Conservation (phyloP, 2,329 filamentous ascomycete genomes). For the Fusarium metavorans region DNA sequence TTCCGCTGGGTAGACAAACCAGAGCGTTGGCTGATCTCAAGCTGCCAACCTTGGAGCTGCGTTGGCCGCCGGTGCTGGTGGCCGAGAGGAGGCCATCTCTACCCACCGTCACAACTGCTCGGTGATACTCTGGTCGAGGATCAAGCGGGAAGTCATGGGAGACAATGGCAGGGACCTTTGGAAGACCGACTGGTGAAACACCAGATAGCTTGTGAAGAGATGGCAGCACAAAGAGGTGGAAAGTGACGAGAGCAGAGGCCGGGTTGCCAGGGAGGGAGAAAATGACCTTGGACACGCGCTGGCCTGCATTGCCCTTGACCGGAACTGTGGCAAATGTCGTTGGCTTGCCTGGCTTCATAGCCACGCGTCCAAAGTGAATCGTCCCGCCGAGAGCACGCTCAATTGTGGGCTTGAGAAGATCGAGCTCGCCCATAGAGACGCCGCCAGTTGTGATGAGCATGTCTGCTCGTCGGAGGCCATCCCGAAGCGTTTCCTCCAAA, state of each 20-base stretch:
- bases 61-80: conserved; percentile 87
- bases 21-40: conserved; percentile 90
- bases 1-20: conserved; percentile 77
- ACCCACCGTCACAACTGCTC: conserved; percentile 77
- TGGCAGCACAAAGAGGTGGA: conserved; percentile 93
- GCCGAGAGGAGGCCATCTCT: conserved; percentile 78
- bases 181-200: conserved; percentile 74
- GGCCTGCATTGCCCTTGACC: conserved; percentile 68
- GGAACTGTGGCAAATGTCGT: conserved; percentile 95
- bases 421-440: conserved; percentile 97
- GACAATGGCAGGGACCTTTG: conserved; percentile 77
- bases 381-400: conserved; percentile 90
- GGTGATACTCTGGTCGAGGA: conserved; percentile 88
- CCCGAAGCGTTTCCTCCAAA: conserved; percentile 82
- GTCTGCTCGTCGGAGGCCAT: conserved; percentile 79
- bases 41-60: conserved; percentile 91
- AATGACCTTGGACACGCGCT: conserved; percentile 75
- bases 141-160: conserved; percentile 82
- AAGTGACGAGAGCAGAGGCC: conserved; percentile 90
- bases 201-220: conserved; percentile 83
- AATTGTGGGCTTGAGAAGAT: conserved; percentile 95
- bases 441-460: conserved; percentile 92
- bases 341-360: conserved; percentile 98
- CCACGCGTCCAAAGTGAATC: conserved; percentile 95
- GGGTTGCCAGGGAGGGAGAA: conserved; percentile 96